phyloP scores from a whole-genome alignment of 768 basidiomycete genomes.

The Boletus rubroflammeus region DNA sequence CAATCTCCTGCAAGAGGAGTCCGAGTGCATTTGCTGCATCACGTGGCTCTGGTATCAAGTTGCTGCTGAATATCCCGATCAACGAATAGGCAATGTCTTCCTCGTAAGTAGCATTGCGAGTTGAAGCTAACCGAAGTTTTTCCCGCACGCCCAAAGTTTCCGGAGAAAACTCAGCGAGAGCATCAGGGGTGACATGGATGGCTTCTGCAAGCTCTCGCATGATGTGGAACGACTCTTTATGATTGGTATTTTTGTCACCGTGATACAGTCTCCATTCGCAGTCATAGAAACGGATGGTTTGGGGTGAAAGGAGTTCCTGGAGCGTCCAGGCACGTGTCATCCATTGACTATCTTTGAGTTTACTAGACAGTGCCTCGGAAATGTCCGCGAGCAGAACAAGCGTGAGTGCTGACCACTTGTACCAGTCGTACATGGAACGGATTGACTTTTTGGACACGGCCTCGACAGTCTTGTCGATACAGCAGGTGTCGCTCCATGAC shows the following conservation, averaged over 20 bases:
- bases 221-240: not conserved
- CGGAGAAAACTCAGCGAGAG: not conserved
- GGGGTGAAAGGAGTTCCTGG: not conserved
- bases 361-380: not conserved
- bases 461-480: not conserved
- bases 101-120: not conserved
- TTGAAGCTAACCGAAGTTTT: not conserved
- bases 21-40: not conserved
- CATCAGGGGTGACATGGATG: not conserved
- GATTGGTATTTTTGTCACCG: not conserved
- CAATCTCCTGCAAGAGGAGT: not conserved
- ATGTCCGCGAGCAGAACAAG: not conserved
- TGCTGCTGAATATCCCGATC: not conserved
- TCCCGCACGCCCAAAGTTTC: not conserved
- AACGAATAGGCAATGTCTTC: not conserved
- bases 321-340: not conserved
- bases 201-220: not conserved
- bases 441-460: not conserved
- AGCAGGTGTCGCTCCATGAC: not conserved
- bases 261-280: not conserved
- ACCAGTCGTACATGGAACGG: not conserved
- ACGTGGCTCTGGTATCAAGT: not conserved
- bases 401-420: not conserved
- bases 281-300: not conserved
- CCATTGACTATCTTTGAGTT: not conserved